phyloP scores from a whole-genome alignment of 345 rosid species.

The Euphorbia peplus region DNA sequence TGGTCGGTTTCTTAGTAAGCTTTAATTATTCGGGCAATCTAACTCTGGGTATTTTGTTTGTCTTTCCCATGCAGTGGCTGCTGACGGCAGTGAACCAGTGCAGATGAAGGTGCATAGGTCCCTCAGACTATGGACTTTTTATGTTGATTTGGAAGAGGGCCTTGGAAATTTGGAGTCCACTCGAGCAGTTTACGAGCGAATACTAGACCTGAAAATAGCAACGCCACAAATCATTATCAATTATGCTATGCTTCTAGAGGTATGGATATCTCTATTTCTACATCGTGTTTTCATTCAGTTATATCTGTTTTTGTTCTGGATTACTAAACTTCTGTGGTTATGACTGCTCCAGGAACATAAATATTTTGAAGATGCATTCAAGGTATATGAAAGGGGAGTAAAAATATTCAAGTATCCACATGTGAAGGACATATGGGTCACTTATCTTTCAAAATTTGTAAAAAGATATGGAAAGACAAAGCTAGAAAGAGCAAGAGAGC shows the following conservation, averaged over 20 bases:
- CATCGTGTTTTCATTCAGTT: not conserved
- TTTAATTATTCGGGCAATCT: not conserved
- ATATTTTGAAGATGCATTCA: slow-evolving; percentile 98
- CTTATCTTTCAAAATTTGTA: slow-evolving; percentile 85
- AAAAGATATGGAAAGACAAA: slow-evolving; percentile 85
- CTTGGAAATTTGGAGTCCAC: slow-evolving; percentile 88
- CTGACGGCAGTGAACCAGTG: slow-evolving; percentile 89
- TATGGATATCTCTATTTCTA: slow-evolving; percentile 20
- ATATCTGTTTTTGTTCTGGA: not conserved
- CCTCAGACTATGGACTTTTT: slow-evolving; percentile 88
- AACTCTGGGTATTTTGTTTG: not conserved
- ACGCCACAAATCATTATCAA: slow-evolving; percentile 93
- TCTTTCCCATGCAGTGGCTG: slow-evolving; percentile 56
- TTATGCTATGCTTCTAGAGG: slow-evolving; percentile 78
- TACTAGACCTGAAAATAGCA: slow-evolving; percentile 89
- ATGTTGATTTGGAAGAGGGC: slow-evolving; percentile 94
- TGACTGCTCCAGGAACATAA: slow-evolving; percentile 60
- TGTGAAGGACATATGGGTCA: slow-evolving; percentile 93
- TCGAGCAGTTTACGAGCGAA: slow-evolving; percentile 85
- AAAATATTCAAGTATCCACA: slow-evolving; percentile 97
- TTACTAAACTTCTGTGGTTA: slow-evolving; percentile 6
- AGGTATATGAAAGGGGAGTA: slow-evolving; percentile 95
- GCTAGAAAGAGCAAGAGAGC: slow-evolving; percentile 89
- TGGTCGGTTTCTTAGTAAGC: slow-evolving; percentile 7
- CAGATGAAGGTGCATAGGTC: slow-evolving; percentile 93